Base-by-base conservation (phyloP, 1,284 basidiomycete species). In the Jaminaea rosea region DNA sequence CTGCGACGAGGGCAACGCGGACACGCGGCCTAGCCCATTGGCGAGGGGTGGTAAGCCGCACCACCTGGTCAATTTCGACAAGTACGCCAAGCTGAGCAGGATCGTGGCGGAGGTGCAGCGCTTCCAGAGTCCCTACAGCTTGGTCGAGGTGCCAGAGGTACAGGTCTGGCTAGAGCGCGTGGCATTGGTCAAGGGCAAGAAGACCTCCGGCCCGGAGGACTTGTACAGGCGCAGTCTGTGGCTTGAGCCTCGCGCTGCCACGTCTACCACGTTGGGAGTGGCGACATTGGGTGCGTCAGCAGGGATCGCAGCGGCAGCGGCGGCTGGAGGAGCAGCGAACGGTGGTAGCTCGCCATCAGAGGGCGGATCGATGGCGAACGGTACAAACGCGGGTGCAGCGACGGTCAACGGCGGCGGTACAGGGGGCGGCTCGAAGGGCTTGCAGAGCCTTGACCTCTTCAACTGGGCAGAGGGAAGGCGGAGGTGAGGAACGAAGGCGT, bases 1-100 rank as follows among this genome's bases (percentile, higher is more conserved):
- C 76, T 92, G 89, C 65, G 83, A 87, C 48, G 93, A 94, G 69
- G 93, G 93, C 32, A 97, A 97, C 74, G 85, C 89, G 7, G 85
- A 86, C 7, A 80, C 84, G 63, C 81, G 93, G 58, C 80, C 84
- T n/a, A 87, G 88, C 10, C 87, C 73, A 6, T 23, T 42, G 13
- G 39, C 17, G 19, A 15, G 23, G 19, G 28, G 56, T 13, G 83
- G 84, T 50, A 79, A 85, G 2, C 81, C 82, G 46, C 84, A 88
- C 74, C 86, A 85, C 69, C 76, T 98, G 45, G 80, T 97, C 73
- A 98, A 98, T 76, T 92, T 94, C 74, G 93, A 92, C 77, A 74
- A 75, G 46, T 78, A 76, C 55, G 84, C 61, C 47, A 66, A 69
- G 59, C 65, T 73, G 46, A 61, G 60, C 45, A 56, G 62, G 15